These are phyloP conservation scores for Ganoderma sinense DNA, from an alignment of 1,284 basidiomycete species.

Conservation along the genomic window DNA sequence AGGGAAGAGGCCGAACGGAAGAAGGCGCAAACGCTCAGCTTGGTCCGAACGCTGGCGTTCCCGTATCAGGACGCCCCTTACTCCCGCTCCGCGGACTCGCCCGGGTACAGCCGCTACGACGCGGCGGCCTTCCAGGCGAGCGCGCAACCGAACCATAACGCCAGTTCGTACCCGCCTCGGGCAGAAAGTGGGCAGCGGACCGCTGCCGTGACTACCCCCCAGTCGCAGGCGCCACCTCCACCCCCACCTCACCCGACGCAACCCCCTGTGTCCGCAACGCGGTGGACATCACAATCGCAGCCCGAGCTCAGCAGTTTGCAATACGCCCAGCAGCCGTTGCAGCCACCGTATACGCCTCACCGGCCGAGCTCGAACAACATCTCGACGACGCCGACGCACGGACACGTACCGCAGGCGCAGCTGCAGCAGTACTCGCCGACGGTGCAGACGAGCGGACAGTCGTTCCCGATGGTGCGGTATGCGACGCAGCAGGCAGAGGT, in stretches of 20 bases:
- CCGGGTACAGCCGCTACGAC: slow-evolving; percentile 27
- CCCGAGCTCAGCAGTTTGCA: slow-evolving; percentile 13
- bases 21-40: slow-evolving; percentile 64
- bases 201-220: slow-evolving; percentile 4
- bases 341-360: slow-evolving; percentile 16
- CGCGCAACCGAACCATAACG: slow-evolving; percentile 5
- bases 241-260: slow-evolving; percentile 30
- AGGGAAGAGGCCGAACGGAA: slow-evolving; percentile 63
- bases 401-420: slow-evolving; percentile 12
- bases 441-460: slow-evolving; percentile 13
- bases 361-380: slow-evolving; percentile 1
- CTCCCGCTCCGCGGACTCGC: slow-evolving; percentile 34
- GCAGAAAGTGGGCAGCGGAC: slow-evolving; percentile 6
- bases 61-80: slow-evolving; percentile 77
- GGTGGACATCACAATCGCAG: slow-evolving; percentile 32
- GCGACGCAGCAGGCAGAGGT: slow-evolving; percentile 19
- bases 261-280: slow-evolving; percentile 35
- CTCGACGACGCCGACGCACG: slow-evolving; percentile 20
- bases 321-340: slow-evolving; percentile 19
- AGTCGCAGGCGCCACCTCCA: slow-evolving; percentile 15
- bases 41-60: slow-evolving; percentile 78
- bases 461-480: slow-evolving; percentile 28
- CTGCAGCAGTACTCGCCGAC: slow-evolving; percentile 27
- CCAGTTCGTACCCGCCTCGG: slow-evolving; percentile 9
- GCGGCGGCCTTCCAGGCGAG: slow-evolving; percentile 9